Evolutionary conservation across 805 yeast genomes (phyloP).

Genomic region (Sugiyamaella boreocaroliniensis): DNA sequence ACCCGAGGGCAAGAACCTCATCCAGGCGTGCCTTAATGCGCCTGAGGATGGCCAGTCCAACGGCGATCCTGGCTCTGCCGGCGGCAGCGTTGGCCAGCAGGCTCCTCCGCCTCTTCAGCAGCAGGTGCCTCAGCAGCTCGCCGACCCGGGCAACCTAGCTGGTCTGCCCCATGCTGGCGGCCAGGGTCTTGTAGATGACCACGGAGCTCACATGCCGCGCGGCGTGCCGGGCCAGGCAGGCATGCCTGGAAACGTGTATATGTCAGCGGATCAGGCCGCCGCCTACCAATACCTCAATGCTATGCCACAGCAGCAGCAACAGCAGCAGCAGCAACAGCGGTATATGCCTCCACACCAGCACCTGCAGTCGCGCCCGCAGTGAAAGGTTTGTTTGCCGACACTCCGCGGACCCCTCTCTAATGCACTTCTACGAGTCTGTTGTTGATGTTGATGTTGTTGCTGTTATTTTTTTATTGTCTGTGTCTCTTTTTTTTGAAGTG

Average conservation of each 20-base stretch:
- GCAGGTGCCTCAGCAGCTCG: slow-evolving; percentile 28
- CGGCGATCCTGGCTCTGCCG: slow-evolving; percentile 20
- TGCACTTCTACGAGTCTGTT: not conserved
- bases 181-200: slow-evolving; percentile 19
- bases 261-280: slow-evolving; percentile 40
- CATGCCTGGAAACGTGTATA: slow-evolving; percentile 23
- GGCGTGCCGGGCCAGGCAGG: slow-evolving; percentile 19
- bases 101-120: slow-evolving; percentile 39
- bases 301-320: slow-evolving; percentile 24
- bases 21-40: slow-evolving; percentile 94
- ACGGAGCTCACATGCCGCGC: slow-evolving; percentile 14
- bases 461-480: not conserved
- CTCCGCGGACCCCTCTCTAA: not conserved
- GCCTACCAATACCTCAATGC: slow-evolving; percentile 52
- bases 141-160: slow-evolving; percentile 7
- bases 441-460: not conserved
- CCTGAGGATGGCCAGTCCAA: slow-evolving; percentile 61
- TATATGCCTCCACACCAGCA: slow-evolving; percentile 24
- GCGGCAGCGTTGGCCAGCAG: slow-evolving; percentile 22
- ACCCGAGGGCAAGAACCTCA: slow-evolving; percentile 93
- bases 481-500: not conserved
- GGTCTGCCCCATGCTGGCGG: slow-evolving; percentile 10
- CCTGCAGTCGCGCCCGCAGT: slow-evolving; percentile 16
- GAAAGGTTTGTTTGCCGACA: not conserved
- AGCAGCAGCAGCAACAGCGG: slow-evolving; percentile 21